Base-by-base conservation (phyloP, 495 filamentous ascomycete species). In the Cudoniella acicularis region DNA sequence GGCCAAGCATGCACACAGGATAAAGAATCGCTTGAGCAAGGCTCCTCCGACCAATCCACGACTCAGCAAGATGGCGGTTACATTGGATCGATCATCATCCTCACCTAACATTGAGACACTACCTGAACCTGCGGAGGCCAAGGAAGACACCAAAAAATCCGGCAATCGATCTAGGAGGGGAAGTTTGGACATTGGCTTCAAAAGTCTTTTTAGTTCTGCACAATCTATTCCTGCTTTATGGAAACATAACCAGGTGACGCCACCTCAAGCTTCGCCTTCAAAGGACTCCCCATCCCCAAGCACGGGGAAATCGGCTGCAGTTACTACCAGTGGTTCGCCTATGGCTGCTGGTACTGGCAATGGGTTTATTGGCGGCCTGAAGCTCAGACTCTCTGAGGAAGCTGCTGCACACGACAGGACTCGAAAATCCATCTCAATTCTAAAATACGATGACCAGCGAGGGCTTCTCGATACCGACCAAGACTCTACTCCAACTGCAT, bases 11-110 rank as follows among this genome's bases (percentile, higher is more conserved):
- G 59, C 40, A 49, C 1, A 67, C 59, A 40, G 68, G 64, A 68
- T 50, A 41, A 69, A 69, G 60, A 70, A 72, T 58, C 70, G 60
- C 24, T 62, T 74, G 63, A 71, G 57, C 61, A 74, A 76, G 48
- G 43, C 65, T 47, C 64, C 66, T 47, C 71, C 70, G 40, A 52
- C 57, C 10, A 56, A 65, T 23, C 43, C 58, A 26, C 17, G 55
- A 10, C 26, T 62, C 2, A 45, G 17, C 30, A 59, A 48, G 45
- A 40, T 60, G 20, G n/a, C 59, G 20, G 22, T 48, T 18, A 1
- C 20, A 16, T 52, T 52, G 54, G 51, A 57, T 46, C 52, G 60
- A 18, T 55, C 64, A 13, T 17, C 41, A 24, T 63, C 64, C 3
- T 54, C 49, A 0, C 51, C 54, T 30, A 27, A 30, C 11, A 27